Percentiles rank a stretch among this genome's conserved stretches.
Conservation (phyloP, 73 alveolate species). For the Paramecium sonneborni region DNA sequence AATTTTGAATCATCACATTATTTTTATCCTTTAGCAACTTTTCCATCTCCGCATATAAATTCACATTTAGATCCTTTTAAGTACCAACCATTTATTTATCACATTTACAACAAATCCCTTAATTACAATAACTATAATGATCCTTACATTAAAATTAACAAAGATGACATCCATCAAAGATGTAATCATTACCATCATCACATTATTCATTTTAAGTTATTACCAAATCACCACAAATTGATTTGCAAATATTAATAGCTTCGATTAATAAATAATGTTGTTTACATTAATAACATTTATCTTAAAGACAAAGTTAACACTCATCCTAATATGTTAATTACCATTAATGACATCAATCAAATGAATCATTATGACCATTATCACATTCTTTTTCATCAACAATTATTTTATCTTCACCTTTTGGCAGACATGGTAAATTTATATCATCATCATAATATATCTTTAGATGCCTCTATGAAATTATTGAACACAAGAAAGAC, state of each 20-base stretch:
- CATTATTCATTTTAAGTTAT: background rate
- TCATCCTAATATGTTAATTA: background rate
- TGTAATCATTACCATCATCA: background rate
- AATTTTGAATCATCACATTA: background rate
- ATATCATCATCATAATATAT: background rate
- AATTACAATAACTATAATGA: background rate
- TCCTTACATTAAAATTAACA: background rate
- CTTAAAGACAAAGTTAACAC: background rate
- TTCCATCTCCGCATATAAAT: background rate
- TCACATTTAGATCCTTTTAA: background rate
- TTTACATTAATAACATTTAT: background rate
- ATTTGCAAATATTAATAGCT: background rate
- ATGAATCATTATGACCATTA: background rate
- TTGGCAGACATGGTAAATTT: background rate
- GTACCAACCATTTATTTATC: background rate
- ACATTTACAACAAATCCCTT: background rate
- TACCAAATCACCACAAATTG: background rate
- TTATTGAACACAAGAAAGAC: background rate
- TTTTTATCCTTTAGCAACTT: background rate
- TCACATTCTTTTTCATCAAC: conserved; percentile 1
- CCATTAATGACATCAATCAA: background rate
- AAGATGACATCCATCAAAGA: background rate
- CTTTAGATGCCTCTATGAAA: background rate
- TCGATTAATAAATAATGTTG: background rate
- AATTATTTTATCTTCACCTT: background rate